Evolutionary conservation across 2,329 filamentous ascomycete genomes (phyloP).

Genomic region (Camillea tinctor): DNA sequence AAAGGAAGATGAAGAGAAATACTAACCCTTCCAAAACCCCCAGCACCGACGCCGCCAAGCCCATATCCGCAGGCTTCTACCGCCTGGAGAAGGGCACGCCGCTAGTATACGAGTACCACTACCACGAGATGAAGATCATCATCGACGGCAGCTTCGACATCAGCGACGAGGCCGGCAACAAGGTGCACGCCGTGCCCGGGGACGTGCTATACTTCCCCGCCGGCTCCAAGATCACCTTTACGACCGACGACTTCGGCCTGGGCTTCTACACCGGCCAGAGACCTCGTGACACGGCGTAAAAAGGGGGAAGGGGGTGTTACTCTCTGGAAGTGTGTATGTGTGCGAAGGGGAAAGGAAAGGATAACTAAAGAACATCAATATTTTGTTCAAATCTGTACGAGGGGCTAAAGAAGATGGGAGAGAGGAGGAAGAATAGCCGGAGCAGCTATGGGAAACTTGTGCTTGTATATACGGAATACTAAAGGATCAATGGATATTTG

Average conservation of each 20-base stretch:
- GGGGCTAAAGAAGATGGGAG: too few species aligned
- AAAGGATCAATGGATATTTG: too few species aligned
- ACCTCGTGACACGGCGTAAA: conserved; percentile 29
- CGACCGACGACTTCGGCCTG: conserved; percentile 58
- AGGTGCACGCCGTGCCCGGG: conserved; percentile 57
- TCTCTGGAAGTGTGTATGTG: too few species aligned
- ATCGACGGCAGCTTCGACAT: conserved; percentile 67
- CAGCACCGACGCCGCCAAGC: conserved; percentile 53
- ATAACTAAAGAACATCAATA: too few species aligned
- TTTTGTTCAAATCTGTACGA: too few species aligned
- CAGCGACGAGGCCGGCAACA: conserved; percentile 59
- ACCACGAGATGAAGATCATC: conserved; percentile 74
- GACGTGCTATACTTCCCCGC: conserved; percentile 70
- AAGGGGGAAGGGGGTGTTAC: neutral
- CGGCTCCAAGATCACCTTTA: conserved; percentile 65
- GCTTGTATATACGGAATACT: too few species aligned
- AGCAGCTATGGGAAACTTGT: too few species aligned
- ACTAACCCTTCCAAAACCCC: conserved; percentile 40
- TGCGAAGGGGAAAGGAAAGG: too few species aligned
- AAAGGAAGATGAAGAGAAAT: too few species aligned
- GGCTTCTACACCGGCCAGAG: conserved; percentile 55
- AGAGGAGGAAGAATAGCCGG: too few species aligned
- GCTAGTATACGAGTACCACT: conserved; percentile 67
- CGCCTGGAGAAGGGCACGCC: conserved; percentile 66
- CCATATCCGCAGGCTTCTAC: conserved; percentile 65